Percentiles rank a stretch among this genome's conserved stretches.
Conservation (phyloP, 2,329 filamentous ascomycete genomes). For the Cladosporium colombiae region DNA sequence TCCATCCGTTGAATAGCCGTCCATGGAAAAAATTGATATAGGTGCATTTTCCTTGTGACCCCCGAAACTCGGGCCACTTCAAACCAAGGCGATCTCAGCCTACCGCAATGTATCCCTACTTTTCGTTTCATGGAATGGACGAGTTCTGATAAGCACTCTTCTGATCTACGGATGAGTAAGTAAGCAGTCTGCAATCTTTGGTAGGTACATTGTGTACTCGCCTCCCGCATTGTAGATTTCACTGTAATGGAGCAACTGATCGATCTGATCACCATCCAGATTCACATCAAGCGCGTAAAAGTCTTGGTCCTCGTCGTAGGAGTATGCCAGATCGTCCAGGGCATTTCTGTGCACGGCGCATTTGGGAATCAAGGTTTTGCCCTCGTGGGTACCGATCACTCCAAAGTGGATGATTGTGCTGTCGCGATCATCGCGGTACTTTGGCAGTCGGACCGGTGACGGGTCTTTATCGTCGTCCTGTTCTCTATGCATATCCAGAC, state of each 20-base stretch:
- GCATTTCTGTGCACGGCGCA: neutral
- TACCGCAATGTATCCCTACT: neutral
- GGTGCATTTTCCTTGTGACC: neutral
- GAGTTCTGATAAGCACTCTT: neutral
- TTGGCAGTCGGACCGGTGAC: neutral
- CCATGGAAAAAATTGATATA: neutral
- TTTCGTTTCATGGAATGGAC: neutral
- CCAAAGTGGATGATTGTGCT: neutral
- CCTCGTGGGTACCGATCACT: neutral
- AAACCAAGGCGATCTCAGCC: neutral
- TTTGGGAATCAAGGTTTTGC: neutral
- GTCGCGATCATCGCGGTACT: neutral
- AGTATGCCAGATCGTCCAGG: neutral
- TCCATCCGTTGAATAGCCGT: neutral
- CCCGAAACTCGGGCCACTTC: neutral
- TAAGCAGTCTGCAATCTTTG: neutral
- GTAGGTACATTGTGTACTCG: neutral
- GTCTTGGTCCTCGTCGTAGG: neutral
- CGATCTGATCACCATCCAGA: neutral
- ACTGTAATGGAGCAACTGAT: neutral
- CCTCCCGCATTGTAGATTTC: neutral
- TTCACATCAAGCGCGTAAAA: neutral
- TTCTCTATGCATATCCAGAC: neutral
- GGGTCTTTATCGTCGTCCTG: neutral
- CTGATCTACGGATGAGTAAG: neutral